Conservation (phyloP, 805 yeast genomes). For the Naumovozyma dairenensis region DNA sequence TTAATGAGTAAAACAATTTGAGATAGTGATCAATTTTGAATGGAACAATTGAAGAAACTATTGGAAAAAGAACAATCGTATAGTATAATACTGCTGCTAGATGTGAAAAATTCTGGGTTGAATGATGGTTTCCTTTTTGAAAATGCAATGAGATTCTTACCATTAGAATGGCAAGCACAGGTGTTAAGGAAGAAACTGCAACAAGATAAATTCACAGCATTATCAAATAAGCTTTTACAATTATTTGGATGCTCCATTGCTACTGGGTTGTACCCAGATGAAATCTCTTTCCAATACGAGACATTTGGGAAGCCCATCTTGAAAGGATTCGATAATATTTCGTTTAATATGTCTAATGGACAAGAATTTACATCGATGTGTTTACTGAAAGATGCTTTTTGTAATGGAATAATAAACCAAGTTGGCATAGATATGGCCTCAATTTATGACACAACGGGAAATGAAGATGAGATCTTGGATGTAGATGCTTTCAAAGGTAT, state of each 20-base stretch:
- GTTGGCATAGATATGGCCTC: slow-evolving; percentile 43
- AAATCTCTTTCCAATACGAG: slow-evolving; percentile 26
- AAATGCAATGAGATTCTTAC: slow-evolving; percentile 35
- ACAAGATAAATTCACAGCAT: slow-evolving; percentile 29
- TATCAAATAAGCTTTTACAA: slow-evolving; percentile 40
- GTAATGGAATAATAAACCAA: slow-evolving; percentile 15
- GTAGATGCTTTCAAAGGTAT: slow-evolving; percentile 35
- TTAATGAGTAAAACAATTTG: too few relatives aligned
- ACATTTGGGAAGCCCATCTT: slow-evolving; percentile 51
- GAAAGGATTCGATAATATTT: slow-evolving; percentile 14
- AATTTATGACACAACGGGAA: too few relatives aligned
- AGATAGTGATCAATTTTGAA: too few relatives aligned
- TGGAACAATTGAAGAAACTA: slow-evolving; percentile 6
- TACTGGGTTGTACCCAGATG: slow-evolving; percentile 6
- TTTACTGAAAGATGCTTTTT: slow-evolving; percentile 21
- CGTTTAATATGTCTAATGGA: slow-evolving; percentile 56
- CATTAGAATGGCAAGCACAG: slow-evolving; percentile 33
- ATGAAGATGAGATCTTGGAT: slow-evolving; percentile 15
- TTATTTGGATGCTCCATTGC: slow-evolving; percentile 32
- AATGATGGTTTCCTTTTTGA: slow-evolving; percentile 37
- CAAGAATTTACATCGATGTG: slow-evolving; percentile 39
- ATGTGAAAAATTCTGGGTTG: slow-evolving; percentile 8
- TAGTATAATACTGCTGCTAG: slow-evolving; percentile 5
- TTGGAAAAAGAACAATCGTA: slow-evolving; percentile 1
- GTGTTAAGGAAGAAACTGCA: slow-evolving; percentile 34